These are phyloP conservation scores for Myxozyma monticola DNA, from an alignment of 805 yeast species.

Conservation along the genomic window DNA sequence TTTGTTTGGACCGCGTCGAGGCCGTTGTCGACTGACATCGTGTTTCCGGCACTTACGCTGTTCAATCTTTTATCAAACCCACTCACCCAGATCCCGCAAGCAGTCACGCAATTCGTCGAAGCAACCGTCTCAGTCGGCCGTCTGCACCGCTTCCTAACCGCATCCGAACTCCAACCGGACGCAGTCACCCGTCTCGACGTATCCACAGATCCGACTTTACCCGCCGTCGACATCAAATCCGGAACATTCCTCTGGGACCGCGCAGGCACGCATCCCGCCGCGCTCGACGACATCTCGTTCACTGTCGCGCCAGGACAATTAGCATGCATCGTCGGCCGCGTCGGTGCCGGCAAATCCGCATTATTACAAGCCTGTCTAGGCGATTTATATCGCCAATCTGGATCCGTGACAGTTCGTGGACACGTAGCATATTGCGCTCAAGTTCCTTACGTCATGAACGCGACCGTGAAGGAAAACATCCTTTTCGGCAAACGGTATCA, in stretches of 20 bases:
- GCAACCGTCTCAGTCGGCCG: conserved; percentile 61
- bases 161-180: conserved; percentile 74
- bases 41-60: conserved; percentile 79
- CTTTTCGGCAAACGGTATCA: conserved; percentile 84
- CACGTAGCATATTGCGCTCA: conserved; percentile 85
- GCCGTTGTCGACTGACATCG: conserved; percentile 84
- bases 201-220: conserved; percentile 68
- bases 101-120: conserved; percentile 79
- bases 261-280: conserved; percentile 58
- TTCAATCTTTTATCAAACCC: conserved; percentile 90
- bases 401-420: conserved; percentile 72
- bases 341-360: conserved; percentile 90
- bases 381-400: conserved; percentile 72
- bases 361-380: conserved; percentile 77
- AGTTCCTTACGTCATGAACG: conserved; percentile 97
- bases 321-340: conserved; percentile 82
- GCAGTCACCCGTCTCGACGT: conserved; percentile 61
- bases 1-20: conserved; percentile 60
- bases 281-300: conserved; percentile 63
- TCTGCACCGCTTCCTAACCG: conserved; percentile 66
- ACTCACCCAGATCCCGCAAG: conserved; percentile 84
- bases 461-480: conserved; percentile 85
- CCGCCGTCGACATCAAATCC: conserved; percentile 42
- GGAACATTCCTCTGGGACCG: conserved; percentile 59
- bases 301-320: conserved; percentile 69